phyloP scores from a whole-genome alignment of 1,284 basidiomycete genomes.

The Cryptococcus amylolentus region DNA sequence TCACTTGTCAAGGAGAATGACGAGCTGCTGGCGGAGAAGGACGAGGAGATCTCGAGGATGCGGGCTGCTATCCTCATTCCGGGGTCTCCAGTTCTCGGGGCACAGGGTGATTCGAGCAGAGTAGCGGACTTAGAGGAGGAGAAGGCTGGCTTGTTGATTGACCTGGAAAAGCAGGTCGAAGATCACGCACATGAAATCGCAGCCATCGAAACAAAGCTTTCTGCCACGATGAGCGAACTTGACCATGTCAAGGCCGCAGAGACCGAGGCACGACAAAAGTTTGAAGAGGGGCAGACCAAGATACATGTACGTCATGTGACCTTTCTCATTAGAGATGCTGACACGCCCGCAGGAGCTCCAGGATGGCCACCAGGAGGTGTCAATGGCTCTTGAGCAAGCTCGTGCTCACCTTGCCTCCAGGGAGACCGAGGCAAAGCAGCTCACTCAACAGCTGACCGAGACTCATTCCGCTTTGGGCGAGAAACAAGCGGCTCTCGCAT shows the following conservation, averaged over 20 bases:
- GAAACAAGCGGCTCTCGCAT: background rate
- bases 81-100: constrained; percentile 11
- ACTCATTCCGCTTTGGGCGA: background rate
- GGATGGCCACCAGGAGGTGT: background rate
- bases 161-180: constrained; percentile 10
- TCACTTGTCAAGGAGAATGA: constrained; percentile 21
- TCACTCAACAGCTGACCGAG: constrained; percentile 6
- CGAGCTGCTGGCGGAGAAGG: constrained; percentile 21
- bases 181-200: constrained; percentile 10
- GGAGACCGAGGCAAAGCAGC: constrained; percentile 1
- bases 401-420: background rate
- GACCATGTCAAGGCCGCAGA: too few relatives aligned
- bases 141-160: constrained; percentile 1
- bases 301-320: constrained; percentile 12
- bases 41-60: constrained; percentile 22
- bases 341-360: background rate
- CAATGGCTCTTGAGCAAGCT: constrained; percentile 7
- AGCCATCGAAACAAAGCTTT: constrained; percentile 13
- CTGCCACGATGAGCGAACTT: constrained; percentile 5
- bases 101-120: background rate
- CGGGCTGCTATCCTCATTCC: constrained; percentile 19
- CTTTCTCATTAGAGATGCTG: too few relatives aligned
- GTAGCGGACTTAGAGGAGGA: constrained; percentile 11
- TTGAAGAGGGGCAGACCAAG: constrained; percentile 2
- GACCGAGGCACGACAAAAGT: background rate